Evolutionary conservation across 140 eudicot genomes (phyloP), one percentile per base, ranked within the genome.

Genomic region (Bidens hawaiensis): DNA sequence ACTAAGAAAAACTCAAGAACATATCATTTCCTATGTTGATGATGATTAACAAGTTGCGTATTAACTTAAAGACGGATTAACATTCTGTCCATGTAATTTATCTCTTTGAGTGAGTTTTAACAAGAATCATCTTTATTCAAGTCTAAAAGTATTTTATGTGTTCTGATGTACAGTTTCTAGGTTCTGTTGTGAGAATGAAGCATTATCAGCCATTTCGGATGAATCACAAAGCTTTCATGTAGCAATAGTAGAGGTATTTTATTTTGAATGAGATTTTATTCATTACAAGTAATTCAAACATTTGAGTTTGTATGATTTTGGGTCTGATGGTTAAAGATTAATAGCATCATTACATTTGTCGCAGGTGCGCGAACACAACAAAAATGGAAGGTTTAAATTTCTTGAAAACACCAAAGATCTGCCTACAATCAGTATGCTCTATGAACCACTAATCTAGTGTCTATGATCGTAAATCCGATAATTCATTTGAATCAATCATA

Each of bases 241-340:
- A 53, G 94, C 96, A 25, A 77, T 87, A 55, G 85, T 87, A 62
- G 94, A 84, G 96, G 96, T 87, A 81, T 62, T 23, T 15, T 12
- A 66, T 19, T 13, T 56, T 38, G 28, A 42, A 15, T 14, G 17
- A 9, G 26, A 21, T 12, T 15, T 21, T 38, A 47, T 43, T n/a
- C 15, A 60, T 19, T 17, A 60, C 21, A 18, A 14, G 5, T 3
- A 33, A 40, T 4, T 33, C 12, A 17, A 34, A 40, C 17, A 24
- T 73, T 21, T 3, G n/a, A 27, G 25, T 42, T 31, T 43, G 14
- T 64, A 51, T 27, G 40, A 13, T 34, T 34, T 65, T 21, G 8
- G 21, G 27, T 11, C n/a, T n/a, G 14, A 16, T 27, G 25, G 27
- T 34, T 16, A 12, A 34, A 26, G 9, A 17, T 25, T 42, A 11